Conservation (phyloP, 78 protist species). For the Creolimax fragrantissima region DNA sequence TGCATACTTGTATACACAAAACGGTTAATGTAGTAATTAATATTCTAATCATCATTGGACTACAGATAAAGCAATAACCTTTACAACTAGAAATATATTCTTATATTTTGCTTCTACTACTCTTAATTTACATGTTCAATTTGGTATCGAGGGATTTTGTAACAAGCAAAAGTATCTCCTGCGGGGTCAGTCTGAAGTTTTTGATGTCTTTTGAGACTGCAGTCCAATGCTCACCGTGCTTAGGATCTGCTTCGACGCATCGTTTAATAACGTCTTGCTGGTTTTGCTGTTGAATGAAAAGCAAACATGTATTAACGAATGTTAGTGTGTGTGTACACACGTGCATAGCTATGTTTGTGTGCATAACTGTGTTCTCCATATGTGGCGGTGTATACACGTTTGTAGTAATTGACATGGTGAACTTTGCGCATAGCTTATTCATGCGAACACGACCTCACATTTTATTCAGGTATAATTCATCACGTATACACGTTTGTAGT, state of each 20-base stretch:
- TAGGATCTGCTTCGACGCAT: slow-evolving; percentile 70
- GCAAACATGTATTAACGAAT: neutral
- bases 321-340: neutral
- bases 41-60: too few relatives aligned
- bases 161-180: slow-evolving; percentile 41
- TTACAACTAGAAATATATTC: neutral
- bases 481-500: neutral
- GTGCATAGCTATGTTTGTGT: neutral
- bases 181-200: slow-evolving; percentile 34
- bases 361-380: neutral
- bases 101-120: neutral
- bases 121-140: neutral
- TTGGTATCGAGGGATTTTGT: neutral
- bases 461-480: neutral
- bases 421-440: neutral
- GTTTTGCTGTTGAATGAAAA: slow-evolving; percentile 8
- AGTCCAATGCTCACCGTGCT: slow-evolving; percentile 73
- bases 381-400: neutral
- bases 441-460: neutral
- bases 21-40: too few relatives aligned
- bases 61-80: too few relatives aligned
- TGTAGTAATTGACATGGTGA: neutral
- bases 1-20: too few relatives aligned
- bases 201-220: slow-evolving; percentile 48
- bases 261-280: slow-evolving; percentile 35